Evolutionary conservation across 305 asterid species (phyloP).

Genomic region (Fraxinus sp.): DNA sequence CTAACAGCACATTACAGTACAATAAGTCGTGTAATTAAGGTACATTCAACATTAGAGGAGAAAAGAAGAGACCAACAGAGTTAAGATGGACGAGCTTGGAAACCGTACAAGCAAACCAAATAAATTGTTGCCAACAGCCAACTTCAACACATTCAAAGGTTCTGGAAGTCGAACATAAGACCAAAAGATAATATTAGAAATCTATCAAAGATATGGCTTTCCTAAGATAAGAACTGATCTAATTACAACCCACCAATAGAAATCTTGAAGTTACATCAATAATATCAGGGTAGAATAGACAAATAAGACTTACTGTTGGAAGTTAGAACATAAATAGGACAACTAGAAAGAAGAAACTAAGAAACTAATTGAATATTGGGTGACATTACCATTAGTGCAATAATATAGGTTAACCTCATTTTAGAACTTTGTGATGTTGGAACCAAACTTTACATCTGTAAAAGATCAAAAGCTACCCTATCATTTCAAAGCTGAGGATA

Average conservation of each 20-base stretch:
- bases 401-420: neutral
- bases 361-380: neutral
- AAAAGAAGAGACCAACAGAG: neutral
- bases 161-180: neutral
- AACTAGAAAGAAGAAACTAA: neutral
- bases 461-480: neutral
- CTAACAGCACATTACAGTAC: neutral
- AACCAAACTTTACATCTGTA: neutral
- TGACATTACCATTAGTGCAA: neutral
- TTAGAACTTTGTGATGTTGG: neutral
- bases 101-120: neutral
- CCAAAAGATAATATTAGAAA: neutral
- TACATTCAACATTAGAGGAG: neutral
- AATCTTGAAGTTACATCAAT: neutral
- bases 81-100: neutral
- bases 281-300: neutral
- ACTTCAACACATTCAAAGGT: neutral
- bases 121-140: neutral
- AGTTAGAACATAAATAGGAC: neutral
- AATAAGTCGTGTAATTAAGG: neutral
- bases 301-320: neutral
- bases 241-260: neutral
- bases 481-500: slow-evolving; percentile 8
- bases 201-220: neutral
- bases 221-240: neutral